These are phyloP conservation scores for Nyssa sinensis DNA, from an alignment of 148 eudicot genomes.

Conservation along the genomic window DNA sequence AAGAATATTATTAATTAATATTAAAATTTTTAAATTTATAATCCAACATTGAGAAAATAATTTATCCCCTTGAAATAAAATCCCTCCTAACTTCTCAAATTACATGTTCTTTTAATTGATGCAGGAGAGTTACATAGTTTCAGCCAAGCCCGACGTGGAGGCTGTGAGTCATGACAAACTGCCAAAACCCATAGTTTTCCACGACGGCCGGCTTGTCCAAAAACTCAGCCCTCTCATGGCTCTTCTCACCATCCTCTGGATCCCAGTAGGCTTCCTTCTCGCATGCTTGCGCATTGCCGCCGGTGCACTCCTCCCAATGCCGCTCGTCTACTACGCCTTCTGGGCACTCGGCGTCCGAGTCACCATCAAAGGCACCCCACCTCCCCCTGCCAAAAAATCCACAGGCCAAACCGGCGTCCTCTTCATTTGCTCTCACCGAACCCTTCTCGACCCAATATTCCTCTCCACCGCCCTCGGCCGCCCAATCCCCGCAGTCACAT, in stretches of 20 bases:
- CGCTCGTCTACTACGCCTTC: constrained; percentile 7
- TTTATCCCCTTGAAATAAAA: too few species aligned
- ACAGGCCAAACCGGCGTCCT: constrained; percentile 8
- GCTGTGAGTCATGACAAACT: constrained; percentile 10
- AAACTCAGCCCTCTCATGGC: constrained; percentile 13
- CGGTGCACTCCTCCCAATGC: constrained; percentile 13
- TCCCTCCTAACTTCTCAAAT: too few species aligned
- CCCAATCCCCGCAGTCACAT: constrained; percentile 13
- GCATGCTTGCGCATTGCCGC: constrained; percentile 7
- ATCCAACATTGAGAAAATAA: too few species aligned
- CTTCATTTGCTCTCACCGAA: constrained; percentile 19
- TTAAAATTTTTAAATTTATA: too few species aligned
- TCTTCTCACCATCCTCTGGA: constrained; percentile 14
- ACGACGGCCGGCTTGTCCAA: constrained; percentile 19
- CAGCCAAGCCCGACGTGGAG: background rate
- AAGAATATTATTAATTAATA: too few species aligned
- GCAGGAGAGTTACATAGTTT: constrained; percentile 19
- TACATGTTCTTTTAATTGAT: background rate
- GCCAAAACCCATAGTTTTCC: constrained; percentile 20
- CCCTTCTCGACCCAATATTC: constrained; percentile 12
- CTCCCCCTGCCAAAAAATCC: constrained; percentile 8
- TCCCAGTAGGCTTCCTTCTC: constrained; percentile 16
- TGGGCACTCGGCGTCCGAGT: constrained; percentile 15
- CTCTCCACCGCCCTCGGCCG: constrained; percentile 24
- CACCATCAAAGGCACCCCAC: constrained; percentile 20